Evolutionary conservation across 495 filamentous ascomycete species (phyloP), one percentile per base, ranked within the genome.

Genomic region (Corynascus novoguineensis): DNA sequence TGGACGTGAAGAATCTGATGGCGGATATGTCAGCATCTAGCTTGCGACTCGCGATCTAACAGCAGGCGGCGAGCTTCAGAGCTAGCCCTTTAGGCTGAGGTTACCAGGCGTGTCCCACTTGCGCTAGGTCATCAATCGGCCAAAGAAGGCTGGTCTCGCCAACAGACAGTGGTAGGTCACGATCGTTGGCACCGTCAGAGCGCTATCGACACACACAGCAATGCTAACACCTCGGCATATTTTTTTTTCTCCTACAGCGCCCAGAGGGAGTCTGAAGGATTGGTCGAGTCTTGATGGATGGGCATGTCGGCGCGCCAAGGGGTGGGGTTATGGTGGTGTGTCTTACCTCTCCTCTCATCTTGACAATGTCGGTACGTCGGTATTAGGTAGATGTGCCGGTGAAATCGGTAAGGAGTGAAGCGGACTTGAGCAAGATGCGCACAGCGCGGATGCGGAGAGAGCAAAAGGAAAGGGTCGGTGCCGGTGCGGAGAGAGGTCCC

Each of bases 1-100:
- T 96, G 90, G 67, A 96, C 78, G 73, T 96, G 90, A 68, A 87
- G 85, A 71, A 96, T 81, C 88, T 95, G 52, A 57, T 42, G 28
- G 29, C 19, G 48, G 32, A 32, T 19, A 19, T 27, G 53, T 65
- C 41, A 65, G 68, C 32, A 28, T 27, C 45, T 17, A 24, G 42
- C 47, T 50, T 28, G n/a, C n/a, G n/a, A n/a, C n/a, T n/a, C n/a
- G n/a, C n/a, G n/a, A n/a, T n/a, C n/a, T n/a, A n/a, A n/a, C n/a
- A n/a, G n/a, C n/a, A n/a, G n/a, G n/a, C n/a, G n/a, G n/a, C n/a
- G n/a, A n/a, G n/a, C n/a, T n/a, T n/a, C n/a, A n/a, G n/a, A n/a
- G n/a, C n/a, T n/a, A n/a, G n/a, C n/a, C n/a, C n/a, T n/a, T n/a
- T n/a, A n/a, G n/a, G n/a, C n/a, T n/a, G n/a, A n/a, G n/a, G n/a